Evolutionary conservation across 192 early-diverging fungal genomes (phyloP), one percentile per base, ranked within the genome.

Genomic region (Dissophora globulifera): DNA sequence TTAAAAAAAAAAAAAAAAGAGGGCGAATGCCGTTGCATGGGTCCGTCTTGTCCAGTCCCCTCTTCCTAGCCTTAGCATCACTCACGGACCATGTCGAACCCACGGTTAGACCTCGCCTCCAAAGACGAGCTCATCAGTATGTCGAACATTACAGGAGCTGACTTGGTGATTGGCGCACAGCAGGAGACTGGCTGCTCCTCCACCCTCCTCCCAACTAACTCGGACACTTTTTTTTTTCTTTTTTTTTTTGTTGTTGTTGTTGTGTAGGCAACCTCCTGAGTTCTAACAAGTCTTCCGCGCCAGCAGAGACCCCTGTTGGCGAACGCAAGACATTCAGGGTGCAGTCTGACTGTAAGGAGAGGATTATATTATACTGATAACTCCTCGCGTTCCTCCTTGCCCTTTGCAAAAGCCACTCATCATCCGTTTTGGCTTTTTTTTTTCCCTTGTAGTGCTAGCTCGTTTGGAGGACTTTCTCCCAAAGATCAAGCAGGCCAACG

Each of bases 401-500:
- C 16, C 11, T 46, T 3, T 30, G 25, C 8, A 35, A 31, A 12
- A 16, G 45, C 42, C 4, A 13, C 38, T 40, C 13, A 40, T 13
- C 38, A 40, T 45, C 38, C 25, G 47, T 11, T n/a, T 16, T 22
- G 23, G 31, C 38, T 58, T 48, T 10, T 55, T 23, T 10, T 31
- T 23, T 46, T 11, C 35, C 20, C 25, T 8, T 40, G 0, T 55
- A 81, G 71, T 84, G 46, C 48, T 80, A 22, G 62, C 83, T n/a
- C 53, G 83, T n/a, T 69, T 81, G 2, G 72, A 84, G 33, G 78
- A 81, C 41, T 89, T 83, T 72, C 55, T 80, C 16, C 82, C 76
- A n/a, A 81, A 75, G 57, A 55, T 79, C 12, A 79, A 78, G 53
- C 58, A 70, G 20, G 81, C 79, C 40, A 87, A 81, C 38, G 57